Base-by-base conservation (phyloP, 1,139 yeast genomes). In the Kurtzmaniella natalensis region DNA sequence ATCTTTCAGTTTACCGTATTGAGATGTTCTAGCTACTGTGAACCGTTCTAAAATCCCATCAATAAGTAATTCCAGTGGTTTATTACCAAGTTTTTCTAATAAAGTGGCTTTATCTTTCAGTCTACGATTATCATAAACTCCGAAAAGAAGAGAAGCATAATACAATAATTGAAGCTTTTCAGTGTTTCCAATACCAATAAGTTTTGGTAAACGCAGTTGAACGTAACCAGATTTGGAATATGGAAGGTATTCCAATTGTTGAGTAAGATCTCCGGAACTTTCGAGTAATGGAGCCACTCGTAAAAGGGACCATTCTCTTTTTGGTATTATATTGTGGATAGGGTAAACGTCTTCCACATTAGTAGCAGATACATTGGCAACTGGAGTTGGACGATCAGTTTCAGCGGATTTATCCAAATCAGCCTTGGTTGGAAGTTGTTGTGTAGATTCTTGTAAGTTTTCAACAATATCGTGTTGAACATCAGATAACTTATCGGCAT, bases 301-400 rank as follows among this genome's bases (percentile, higher is more conserved):
- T 42, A 89, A 75, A 42, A 70, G 64, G 17, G 65, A 59, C 64
- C 81, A 72, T 53, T 86, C 95, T 39, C 64, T 65, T 45, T 67
- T 64, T 39, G 94, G 81, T 53, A 92, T 77, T 54, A 92, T 76
- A 48, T 70, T 76, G 39, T 67, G 64, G 31, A 89, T 51, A 26
- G 95, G 85, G 56, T 88, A 92, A 31, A 88, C 72, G 42, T 87
- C 94, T 50, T 82, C 89, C 30, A 82, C 92, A 37, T 72, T 70
- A 7, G 86, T 81, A 14, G 97, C 95, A 33, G 76, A 84, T 30
- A 72, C 72, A 50, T 87, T 69, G 45, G 83, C 85, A 18, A 67
- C 59, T 6, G 98, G 98, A 13, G 89, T 84, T 15, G 95, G 95
- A 55, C 96, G 76, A 38, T 81, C 87, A 23, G 66, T 63, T 20